Evolutionary conservation across 352 stramenopile species (phyloP).

Genomic region (Phytophthora idaei): DNA sequence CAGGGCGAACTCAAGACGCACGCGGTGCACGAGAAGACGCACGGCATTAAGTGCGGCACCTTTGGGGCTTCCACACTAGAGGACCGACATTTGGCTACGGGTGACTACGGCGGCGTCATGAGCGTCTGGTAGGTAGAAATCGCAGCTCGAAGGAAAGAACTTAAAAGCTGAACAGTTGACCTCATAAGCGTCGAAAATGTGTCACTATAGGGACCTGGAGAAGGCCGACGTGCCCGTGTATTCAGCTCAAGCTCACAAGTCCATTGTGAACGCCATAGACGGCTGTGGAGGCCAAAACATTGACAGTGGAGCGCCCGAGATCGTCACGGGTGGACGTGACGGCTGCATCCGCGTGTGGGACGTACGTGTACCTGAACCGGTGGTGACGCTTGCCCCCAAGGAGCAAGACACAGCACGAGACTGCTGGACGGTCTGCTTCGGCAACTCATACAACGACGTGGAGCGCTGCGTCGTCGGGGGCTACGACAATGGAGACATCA

Average conservation of each 20-base stretch:
- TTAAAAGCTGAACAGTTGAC: slow-evolving; percentile 15
- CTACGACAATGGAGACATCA: slow-evolving; percentile 98
- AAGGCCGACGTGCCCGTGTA: slow-evolving; percentile 81
- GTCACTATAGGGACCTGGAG: slow-evolving; percentile 79
- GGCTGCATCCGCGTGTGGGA: slow-evolving; percentile 97
- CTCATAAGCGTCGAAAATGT: slow-evolving; percentile 7
- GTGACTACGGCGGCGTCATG: slow-evolving; percentile 80
- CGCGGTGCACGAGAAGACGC: slow-evolving; percentile 74
- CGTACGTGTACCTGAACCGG: slow-evolving; percentile 87
- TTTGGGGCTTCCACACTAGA: slow-evolving; percentile 94
- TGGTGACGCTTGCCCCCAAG: slow-evolving; percentile 92
- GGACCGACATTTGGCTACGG: slow-evolving; percentile 87
- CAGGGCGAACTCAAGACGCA: slow-evolving; percentile 83
- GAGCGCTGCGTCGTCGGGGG: slow-evolving; percentile 94
- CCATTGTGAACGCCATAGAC: slow-evolving; percentile 96
- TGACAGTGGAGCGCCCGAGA: slow-evolving; percentile 91
- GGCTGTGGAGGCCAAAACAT: slow-evolving; percentile 92
- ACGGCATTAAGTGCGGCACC: slow-evolving; percentile 96
- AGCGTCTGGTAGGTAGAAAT: slow-evolving; percentile 58
- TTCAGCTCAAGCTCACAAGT: slow-evolving; percentile 90
- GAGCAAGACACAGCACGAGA: slow-evolving; percentile 84
- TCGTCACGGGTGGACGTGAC: slow-evolving; percentile 94
- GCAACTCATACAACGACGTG: slow-evolving; percentile 94
- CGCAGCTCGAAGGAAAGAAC: neutral
- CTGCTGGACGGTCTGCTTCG: slow-evolving; percentile 97